Conservation (phyloP, 2,329 filamentous ascomycete genomes). For the Trichoderma semiorbis region DNA sequence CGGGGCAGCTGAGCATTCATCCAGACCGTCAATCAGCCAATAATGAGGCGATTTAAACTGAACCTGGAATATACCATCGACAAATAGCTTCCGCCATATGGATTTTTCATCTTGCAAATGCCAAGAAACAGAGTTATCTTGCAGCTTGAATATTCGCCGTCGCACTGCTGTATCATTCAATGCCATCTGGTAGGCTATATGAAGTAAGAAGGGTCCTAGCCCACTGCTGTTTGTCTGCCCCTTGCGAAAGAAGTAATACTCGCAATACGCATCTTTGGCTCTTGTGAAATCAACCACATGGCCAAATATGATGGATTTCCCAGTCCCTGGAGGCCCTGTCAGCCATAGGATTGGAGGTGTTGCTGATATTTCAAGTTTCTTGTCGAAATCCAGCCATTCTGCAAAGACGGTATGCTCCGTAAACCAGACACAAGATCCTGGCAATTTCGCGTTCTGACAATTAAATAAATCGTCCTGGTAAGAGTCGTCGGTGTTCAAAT, state of each 20-base stretch:
- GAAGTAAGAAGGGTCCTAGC: not conserved
- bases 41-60: not conserved
- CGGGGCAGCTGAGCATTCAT: not conserved
- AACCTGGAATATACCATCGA: not conserved
- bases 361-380: not conserved
- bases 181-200: slow-evolving; percentile 6
- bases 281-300: not conserved
- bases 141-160: not conserved
- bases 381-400: not conserved
- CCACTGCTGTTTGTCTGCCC: not conserved
- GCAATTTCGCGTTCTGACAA: not conserved
- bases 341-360: slow-evolving; percentile 4
- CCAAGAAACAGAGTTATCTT: not conserved
- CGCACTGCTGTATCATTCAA: not conserved
- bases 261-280: not conserved
- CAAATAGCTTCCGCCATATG: slow-evolving; percentile 12
- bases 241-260: slow-evolving; percentile 2
- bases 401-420: not conserved
- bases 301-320: slow-evolving; percentile 11
- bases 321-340: not conserved
- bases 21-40: slow-evolving; percentile 14
- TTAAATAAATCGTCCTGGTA: slow-evolving; percentile 8
- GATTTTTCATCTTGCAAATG: not conserved
- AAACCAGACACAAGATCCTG: slow-evolving; percentile 11
- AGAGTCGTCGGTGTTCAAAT: not conserved